phyloP scores from a whole-genome alignment of 108 stramenopile genomes.

The Nitzschia sp. region DNA sequence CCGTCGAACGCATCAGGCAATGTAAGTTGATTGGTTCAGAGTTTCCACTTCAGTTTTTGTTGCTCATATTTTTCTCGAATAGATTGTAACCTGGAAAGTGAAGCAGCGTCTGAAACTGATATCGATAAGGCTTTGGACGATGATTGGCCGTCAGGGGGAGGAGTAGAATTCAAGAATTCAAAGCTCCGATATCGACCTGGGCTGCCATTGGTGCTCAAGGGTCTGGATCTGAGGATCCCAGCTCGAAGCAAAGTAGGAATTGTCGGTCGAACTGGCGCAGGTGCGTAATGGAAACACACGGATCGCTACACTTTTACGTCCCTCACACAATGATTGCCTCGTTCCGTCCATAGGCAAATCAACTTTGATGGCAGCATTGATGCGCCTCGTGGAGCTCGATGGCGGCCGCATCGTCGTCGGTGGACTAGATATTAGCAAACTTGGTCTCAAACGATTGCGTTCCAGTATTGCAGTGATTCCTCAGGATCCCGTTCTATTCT shows the following conservation, averaged over 20 bases:
- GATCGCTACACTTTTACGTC: neutral
- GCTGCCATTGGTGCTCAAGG: slow-evolving; percentile 81
- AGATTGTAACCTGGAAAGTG: slow-evolving; percentile 50
- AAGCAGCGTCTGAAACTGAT: slow-evolving; percentile 39
- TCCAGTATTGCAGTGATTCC: slow-evolving; percentile 87
- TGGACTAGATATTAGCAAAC: slow-evolving; percentile 65
- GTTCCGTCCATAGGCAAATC: slow-evolving; percentile 29
- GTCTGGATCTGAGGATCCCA: slow-evolving; percentile 57
- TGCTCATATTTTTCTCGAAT: neutral
- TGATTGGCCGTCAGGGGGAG: slow-evolving; percentile 72
- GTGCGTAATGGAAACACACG: too few relatives aligned
- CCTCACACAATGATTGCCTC: slow-evolving; percentile 21
- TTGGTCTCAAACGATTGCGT: slow-evolving; percentile 76
- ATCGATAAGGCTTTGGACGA: slow-evolving; percentile 27
- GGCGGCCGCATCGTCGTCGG: slow-evolving; percentile 75
- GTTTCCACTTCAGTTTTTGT: neutral
- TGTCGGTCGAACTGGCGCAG: slow-evolving; percentile 43
- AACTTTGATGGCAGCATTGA: slow-evolving; percentile 68
- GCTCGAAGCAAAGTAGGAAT: slow-evolving; percentile 53
- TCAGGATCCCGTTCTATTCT: slow-evolving; percentile 90
- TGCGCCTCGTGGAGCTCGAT: slow-evolving; percentile 71
- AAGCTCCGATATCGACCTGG: slow-evolving; percentile 72
- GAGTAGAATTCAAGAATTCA: slow-evolving; percentile 56
- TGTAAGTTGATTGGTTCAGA: neutral
- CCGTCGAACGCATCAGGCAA: slow-evolving; percentile 78